These are phyloP conservation scores for Casuarina equisetifolia DNA, from an alignment of 306 rosid species.

Conservation along the genomic window DNA sequence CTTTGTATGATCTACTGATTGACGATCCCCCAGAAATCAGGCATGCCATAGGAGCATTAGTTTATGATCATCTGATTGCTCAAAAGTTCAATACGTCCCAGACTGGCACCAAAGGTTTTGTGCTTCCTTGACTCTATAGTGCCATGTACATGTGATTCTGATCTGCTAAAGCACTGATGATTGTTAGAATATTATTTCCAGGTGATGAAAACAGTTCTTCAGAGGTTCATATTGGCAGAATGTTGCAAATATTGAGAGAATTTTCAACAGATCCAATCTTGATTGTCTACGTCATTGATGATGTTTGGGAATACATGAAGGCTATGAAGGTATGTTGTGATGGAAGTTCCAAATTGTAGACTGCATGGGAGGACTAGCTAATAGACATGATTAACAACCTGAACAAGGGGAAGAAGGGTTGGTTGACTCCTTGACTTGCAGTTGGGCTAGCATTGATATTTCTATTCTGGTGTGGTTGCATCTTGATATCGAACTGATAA, in stretches of 20 bases:
- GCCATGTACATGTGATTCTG: constrained; percentile 29
- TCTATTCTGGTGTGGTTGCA: not conserved
- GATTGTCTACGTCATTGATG: constrained; percentile 89
- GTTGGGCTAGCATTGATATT: not conserved
- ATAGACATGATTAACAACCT: not conserved
- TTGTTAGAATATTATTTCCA: constrained; percentile 34
- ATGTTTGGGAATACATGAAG: constrained; percentile 97
- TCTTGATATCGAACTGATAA: not conserved
- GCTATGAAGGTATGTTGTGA: constrained; percentile 74
- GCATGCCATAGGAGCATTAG: constrained; percentile 94
- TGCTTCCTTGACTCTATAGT: constrained; percentile 14
- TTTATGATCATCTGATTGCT: constrained; percentile 92
- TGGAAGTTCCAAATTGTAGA: constrained; percentile 11
- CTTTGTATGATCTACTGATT: constrained; percentile 87
- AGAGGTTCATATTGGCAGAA: constrained; percentile 81
- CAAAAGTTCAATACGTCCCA: constrained; percentile 78
- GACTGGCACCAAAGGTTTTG: constrained; percentile 61
- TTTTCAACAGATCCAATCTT: constrained; percentile 87
- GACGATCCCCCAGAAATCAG: constrained; percentile 94
- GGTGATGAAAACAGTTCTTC: constrained; percentile 73
- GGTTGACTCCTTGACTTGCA: not conserved
- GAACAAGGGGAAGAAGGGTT: not conserved
- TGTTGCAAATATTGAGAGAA: constrained; percentile 91
- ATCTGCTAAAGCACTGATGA: constrained; percentile 21
- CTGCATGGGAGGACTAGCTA: constrained; percentile 11